Evolutionary conservation across 495 filamentous ascomycete species (phyloP).

Genomic region (Penicillium atrosanguineum): DNA sequence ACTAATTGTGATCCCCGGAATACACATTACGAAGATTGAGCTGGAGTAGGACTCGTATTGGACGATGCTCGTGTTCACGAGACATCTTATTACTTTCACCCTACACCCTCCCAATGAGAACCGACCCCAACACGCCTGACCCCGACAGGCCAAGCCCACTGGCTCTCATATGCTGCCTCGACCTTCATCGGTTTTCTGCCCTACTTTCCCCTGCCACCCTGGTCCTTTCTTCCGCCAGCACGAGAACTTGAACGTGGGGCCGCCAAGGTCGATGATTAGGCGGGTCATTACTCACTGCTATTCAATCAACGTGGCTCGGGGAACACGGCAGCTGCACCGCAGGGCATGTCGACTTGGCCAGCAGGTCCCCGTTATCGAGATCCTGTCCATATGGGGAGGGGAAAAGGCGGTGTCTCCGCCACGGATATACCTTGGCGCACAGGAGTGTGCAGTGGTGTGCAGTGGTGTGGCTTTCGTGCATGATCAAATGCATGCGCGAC

Average conservation of each 20-base stretch:
- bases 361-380: constrained; percentile 5
- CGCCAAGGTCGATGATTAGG: constrained; percentile 14
- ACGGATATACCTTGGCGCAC: constrained; percentile 22
- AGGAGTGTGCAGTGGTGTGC: not conserved
- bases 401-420: constrained; percentile 30
- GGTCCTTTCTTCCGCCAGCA: constrained; percentile 11
- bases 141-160: constrained; percentile 1
- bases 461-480: constrained; percentile 19
- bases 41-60: constrained; percentile 59
- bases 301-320: constrained; percentile 19
- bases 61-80: constrained; percentile 22
- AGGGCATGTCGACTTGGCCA: constrained; percentile 11
- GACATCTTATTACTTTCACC: constrained; percentile 17
- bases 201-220: constrained; percentile 1
- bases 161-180: not conserved
- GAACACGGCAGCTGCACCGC: constrained; percentile 18
- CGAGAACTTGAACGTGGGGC: constrained; percentile 13
- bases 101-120: constrained; percentile 9
- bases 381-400: constrained; percentile 1
- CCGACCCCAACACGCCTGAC: constrained; percentile 4
- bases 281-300: constrained; percentile 3
- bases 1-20: constrained; percentile 84
- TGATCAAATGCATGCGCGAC: constrained; percentile 17
- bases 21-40: constrained; percentile 84
- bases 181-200: constrained; percentile 2